Evolutionary conservation across 768 basidiomycete species (phyloP).

Genomic region (Galerina marginata): DNA sequence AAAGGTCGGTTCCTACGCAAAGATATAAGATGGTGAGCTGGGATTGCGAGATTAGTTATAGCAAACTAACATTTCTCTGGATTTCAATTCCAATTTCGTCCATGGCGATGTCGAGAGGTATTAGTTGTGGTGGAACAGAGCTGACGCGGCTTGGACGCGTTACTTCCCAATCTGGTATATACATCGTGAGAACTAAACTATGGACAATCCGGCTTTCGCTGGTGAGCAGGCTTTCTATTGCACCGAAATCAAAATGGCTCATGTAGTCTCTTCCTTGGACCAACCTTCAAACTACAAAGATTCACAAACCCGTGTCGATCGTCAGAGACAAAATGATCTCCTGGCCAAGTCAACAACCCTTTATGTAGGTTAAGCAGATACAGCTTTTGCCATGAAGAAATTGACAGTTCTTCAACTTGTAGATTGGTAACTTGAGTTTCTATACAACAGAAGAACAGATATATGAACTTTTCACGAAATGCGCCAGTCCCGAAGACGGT

Average conservation of each 20-base stretch:
- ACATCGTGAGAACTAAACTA: constrained; percentile 40
- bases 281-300: constrained; percentile 98
- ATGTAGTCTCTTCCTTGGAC: constrained; percentile 85
- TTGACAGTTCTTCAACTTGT: constrained; percentile 9
- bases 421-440: constrained; percentile 94
- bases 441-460: constrained; percentile 97
- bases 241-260: constrained; percentile 62
- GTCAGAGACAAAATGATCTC: constrained; percentile 78
- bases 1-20: constrained; percentile 85
- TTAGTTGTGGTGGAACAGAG: constrained; percentile 33
- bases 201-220: too few species aligned
- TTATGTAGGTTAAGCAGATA: constrained; percentile 66
- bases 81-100: constrained; percentile 90
- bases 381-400: constrained; percentile 1
- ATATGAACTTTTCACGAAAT: constrained; percentile 91
- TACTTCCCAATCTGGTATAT: constrained; percentile 37
- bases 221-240: background rate
- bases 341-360: constrained; percentile 86
- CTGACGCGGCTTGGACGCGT: constrained; percentile 57
- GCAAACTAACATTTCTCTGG: constrained; percentile 70
- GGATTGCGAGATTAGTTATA: background rate
- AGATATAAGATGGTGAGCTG: constrained; percentile 6
- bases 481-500: constrained; percentile 83
- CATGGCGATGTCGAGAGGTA: constrained; percentile 54
- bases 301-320: constrained; percentile 82